Evolutionary conservation across 2,329 filamentous ascomycete species (phyloP), one percentile per base, ranked within the genome.

Genomic region (Pseudonectria buxi): DNA sequence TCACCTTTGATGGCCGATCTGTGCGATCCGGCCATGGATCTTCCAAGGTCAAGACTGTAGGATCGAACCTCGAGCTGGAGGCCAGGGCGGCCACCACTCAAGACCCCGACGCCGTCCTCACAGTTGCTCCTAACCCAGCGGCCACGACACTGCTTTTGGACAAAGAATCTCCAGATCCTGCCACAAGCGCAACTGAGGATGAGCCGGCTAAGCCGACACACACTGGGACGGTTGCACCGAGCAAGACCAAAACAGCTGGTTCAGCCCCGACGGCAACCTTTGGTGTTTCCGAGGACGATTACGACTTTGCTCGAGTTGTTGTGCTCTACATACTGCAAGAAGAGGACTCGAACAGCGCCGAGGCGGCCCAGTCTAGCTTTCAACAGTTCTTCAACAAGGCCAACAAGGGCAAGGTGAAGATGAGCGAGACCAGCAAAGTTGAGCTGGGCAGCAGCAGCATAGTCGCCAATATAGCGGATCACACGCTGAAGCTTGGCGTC

Each of bases 1-100:
- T 96, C 12, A 87, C 85, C 0, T 94, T 95, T 58, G 76, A 85
- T 47, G 82, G 81, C 4, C 59, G 60, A 36, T 60, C 65, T 3
- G 55, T 60, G 4, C 60, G 67, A 22, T 45, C 54, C 11, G 58
- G 59, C 13, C 51, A 47, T 11, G 50, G 45, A 4, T 41, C 54
- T 12, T 43, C 53, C 6, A 49, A 55, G 26, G 54, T 55, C 6
- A 40, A 46, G 6, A 50, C 50, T 10, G 32, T 46, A 3, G 44
- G 45, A 13, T 47, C 44, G 10, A 43, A 45, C 18, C 31, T 36
- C n/a, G 36, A 41, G 27, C 26, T 36, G 14, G 34, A 35, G n/a
- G 28, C 35, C 9, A 37, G 26, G 11, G 36, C 37, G 16, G 40
- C 35, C n/a, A 42, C 42, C n/a, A 36, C 32, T 25, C 29, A 32